Evolutionary conservation across 805 yeast genomes (phyloP).

Genomic region (Schwanniomyces yamadae): DNA sequence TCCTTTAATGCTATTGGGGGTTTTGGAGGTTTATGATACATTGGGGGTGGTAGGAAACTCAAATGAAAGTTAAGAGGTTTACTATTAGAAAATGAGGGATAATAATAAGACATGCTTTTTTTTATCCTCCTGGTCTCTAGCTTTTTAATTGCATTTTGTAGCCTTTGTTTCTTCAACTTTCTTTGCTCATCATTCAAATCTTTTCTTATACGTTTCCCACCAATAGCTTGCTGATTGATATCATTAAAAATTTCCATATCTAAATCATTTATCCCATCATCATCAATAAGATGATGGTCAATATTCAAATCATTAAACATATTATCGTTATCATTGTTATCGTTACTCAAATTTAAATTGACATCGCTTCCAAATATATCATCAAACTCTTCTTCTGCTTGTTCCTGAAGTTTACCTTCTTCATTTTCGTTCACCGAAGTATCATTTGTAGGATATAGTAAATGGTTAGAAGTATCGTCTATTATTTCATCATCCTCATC

Average conservation of each 20-base stretch:
- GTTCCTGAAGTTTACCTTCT: conserved; percentile 23
- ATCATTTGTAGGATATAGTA: conserved; percentile 11
- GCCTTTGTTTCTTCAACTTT: conserved; percentile 26
- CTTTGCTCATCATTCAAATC: conserved; percentile 14
- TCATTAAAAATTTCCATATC: conserved; percentile 23
- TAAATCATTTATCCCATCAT: conserved; percentile 25
- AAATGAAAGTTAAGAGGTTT: conserved; percentile 62
- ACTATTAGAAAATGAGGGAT: conserved; percentile 60
- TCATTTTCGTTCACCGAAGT: conserved; percentile 4
- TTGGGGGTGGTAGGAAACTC: conserved; percentile 62
- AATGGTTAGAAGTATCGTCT: conserved; percentile 2
- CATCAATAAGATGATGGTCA: conserved; percentile 15
- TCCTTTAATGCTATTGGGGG: conserved; percentile 42
- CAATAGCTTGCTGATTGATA: conserved; percentile 4
- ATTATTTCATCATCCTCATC: conserved; percentile 51
- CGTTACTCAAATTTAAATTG: conserved; percentile 9
- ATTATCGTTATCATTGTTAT: conserved; percentile 19
- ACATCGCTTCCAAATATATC: conserved; percentile 38
- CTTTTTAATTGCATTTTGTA: conserved; percentile 24
- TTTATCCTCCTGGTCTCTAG: conserved; percentile 28
- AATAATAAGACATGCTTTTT: conserved; percentile 45
- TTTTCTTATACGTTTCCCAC: background rate
- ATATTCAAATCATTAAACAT: conserved; percentile 16
- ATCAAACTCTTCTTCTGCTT: conserved; percentile 42
- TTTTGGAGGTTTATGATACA: conserved; percentile 49